Evolutionary conservation across 208 protist species (phyloP), one percentile per base, ranked within the genome.

Genomic region (Kentomonas sorsogonicus): DNA sequence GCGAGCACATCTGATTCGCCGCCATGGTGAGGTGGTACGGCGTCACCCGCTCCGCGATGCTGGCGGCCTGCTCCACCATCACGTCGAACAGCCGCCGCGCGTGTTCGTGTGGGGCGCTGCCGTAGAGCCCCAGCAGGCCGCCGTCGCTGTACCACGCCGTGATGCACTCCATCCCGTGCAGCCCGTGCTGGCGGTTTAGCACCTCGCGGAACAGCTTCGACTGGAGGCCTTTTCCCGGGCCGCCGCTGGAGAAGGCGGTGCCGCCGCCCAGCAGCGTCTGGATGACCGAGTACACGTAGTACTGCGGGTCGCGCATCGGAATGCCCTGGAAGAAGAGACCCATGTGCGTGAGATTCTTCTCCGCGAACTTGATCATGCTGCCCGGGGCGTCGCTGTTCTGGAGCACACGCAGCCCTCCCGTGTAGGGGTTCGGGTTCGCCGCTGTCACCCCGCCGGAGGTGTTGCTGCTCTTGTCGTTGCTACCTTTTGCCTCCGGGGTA

Each of bases 201-300:
- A 94, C 85, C 67, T 96, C 87, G 33, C 91, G 80, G 68, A 89
- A 96, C 13, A 96, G 56, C 63, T 94, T 94, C 38, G 91, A 93
- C 33, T 94, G 85, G 83, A 96, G 94, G 33, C 91, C 91, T 54
- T 96, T 96, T n/a, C 91, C 91, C 46, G 91, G 91, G 10, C 91
- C 91, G 40, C 91, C 91, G 23, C 86, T 89, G 61, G 82, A 91
- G 63, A 96, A 96, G 6, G 88, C 89, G 18, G 80, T 92, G 22
- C 91, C 91, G 33, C 91, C 91, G 22, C 91, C 91, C 16, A 96
- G 72, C 30, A 95, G 57, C 0, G 83, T 89, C 60, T 95, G 91
- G 43, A 93, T 87, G 3, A 96, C 89, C 13, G 81, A 86, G 40
- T 89, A 59, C n/a, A 77, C 87, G 74, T 90, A 87, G 72, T 93